A percentile compares a stretch with the other conserved stretches of the same genome.
Conservation (phyloP, 2,329 filamentous ascomycete genomes). For the Metarhizium sp. region DNA sequence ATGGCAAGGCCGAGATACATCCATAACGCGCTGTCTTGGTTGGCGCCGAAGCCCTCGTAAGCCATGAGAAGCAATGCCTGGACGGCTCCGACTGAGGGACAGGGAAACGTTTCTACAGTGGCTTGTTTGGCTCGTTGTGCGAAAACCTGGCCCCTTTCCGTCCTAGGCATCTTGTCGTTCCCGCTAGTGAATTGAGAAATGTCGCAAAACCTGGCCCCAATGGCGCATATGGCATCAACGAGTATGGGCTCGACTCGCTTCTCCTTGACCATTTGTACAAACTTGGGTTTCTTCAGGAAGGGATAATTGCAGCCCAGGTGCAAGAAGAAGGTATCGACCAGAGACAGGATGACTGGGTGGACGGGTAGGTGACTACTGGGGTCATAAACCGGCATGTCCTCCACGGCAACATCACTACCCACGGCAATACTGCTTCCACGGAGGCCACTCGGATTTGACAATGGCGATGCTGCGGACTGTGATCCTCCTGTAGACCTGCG, state of each 20-base stretch:
- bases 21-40: slow-evolving; percentile 83
- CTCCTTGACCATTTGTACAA: slow-evolving; percentile 66
- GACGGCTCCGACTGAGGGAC: slow-evolving; percentile 72
- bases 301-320: slow-evolving; percentile 82
- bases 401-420: slow-evolving; percentile 34
- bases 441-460: slow-evolving; percentile 27
- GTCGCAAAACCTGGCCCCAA: slow-evolving; percentile 73
- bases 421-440: slow-evolving; percentile 29
- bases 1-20: slow-evolving; percentile 89
- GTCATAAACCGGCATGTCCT: slow-evolving; percentile 67
- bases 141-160: slow-evolving; percentile 68
- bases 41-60: slow-evolving; percentile 82
- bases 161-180: slow-evolving; percentile 39
- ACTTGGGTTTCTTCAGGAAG: slow-evolving; percentile 65
- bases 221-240: slow-evolving; percentile 75
- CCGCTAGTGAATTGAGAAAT: slow-evolving; percentile 37
- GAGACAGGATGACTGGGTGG: slow-evolving; percentile 63
- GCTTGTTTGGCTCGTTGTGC: slow-evolving; percentile 76
- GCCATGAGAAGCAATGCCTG: slow-evolving; percentile 78
- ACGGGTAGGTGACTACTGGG: slow-evolving; percentile 60
- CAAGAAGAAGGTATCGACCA: slow-evolving; percentile 72
- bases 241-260: slow-evolving; percentile 77
- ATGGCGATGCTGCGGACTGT: slow-evolving; percentile 43
- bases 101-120: slow-evolving; percentile 73
- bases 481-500: slow-evolving; percentile 50